These are phyloP conservation scores for Vigna unguiculata DNA, from an alignment of 306 rosid species.

Conservation along the genomic window DNA sequence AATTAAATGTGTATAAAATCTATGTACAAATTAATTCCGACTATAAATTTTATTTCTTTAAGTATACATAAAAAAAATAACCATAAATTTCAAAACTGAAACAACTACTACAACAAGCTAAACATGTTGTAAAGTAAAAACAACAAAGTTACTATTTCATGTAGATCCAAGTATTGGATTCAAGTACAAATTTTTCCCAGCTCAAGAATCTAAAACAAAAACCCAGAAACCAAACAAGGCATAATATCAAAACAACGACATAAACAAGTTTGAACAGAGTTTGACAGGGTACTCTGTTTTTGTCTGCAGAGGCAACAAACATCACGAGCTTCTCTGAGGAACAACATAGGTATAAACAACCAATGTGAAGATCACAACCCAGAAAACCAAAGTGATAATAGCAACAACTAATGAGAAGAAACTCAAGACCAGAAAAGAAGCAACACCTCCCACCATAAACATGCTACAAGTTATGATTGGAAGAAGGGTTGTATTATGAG, in stretches of 20 bases:
- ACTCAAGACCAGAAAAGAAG: not conserved
- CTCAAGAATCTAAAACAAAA: no score
- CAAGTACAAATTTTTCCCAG: no score
- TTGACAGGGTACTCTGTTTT: not conserved
- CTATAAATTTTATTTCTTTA: no score
- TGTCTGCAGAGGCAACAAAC: not conserved
- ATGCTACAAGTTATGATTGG: not conserved
- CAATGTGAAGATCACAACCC: not conserved
- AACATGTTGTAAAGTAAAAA: no score
- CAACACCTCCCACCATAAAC: slow-evolving; percentile 2
- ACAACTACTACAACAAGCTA: no score
- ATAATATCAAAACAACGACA: not conserved
- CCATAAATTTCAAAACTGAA: no score
- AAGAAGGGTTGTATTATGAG: not conserved
- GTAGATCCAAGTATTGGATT: no score
- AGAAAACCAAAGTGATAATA: not conserved
- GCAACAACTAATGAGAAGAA: slow-evolving; percentile 27
- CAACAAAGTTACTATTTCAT: no score
- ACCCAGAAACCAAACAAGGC: not conserved
- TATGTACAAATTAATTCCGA: no score
- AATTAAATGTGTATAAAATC: no score
- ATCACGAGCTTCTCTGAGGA: not conserved
- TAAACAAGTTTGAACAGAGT: not conserved
- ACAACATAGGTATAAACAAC: not conserved
- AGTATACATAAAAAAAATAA: no score